These are phyloP conservation scores for Backusella sp. DNA, from an alignment of 192 early-diverging fungal species.

Conservation along the genomic window DNA sequence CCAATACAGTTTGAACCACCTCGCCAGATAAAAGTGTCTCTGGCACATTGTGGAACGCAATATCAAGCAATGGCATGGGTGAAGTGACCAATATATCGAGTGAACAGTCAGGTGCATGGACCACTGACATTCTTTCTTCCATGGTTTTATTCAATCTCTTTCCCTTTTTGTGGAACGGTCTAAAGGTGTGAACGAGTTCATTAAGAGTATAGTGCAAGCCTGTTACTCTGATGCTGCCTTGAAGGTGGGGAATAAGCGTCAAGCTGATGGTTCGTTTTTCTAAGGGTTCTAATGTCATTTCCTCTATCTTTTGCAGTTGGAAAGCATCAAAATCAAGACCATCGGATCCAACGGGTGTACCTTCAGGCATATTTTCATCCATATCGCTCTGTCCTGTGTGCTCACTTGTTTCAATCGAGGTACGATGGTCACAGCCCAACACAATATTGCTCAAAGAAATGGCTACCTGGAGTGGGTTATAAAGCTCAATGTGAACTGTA, in stretches of 20 bases:
- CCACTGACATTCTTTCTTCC: constrained; percentile 54
- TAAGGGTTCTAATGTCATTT: constrained; percentile 48
- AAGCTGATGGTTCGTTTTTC: constrained; percentile 54
- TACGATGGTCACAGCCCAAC: constrained; percentile 54
- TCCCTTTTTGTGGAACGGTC: constrained; percentile 64
- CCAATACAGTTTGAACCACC: constrained; percentile 66
- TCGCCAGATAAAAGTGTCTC: constrained; percentile 81
- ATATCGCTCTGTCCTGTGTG: background rate
- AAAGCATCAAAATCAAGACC: constrained; percentile 45
- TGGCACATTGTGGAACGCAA: constrained; percentile 75
- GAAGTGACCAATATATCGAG: constrained; percentile 74
- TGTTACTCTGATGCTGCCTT: constrained; percentile 69
- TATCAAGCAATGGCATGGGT: constrained; percentile 82
- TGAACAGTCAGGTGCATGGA: constrained; percentile 70
- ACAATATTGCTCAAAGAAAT: constrained; percentile 64
- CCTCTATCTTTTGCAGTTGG: constrained; percentile 56
- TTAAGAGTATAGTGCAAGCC: constrained; percentile 80
- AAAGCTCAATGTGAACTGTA: constrained; percentile 58
- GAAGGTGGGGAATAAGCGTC: constrained; percentile 65
- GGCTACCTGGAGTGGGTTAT: constrained; percentile 74
- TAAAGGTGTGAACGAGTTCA: constrained; percentile 71
- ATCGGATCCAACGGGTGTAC: constrained; percentile 7
- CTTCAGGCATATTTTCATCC: constrained; percentile 11
- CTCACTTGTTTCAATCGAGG: constrained; percentile 25
- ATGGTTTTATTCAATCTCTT: constrained; percentile 75